phyloP scores from a whole-genome alignment of 345 rosid genomes.

The Bruguiera parviflora region DNA sequence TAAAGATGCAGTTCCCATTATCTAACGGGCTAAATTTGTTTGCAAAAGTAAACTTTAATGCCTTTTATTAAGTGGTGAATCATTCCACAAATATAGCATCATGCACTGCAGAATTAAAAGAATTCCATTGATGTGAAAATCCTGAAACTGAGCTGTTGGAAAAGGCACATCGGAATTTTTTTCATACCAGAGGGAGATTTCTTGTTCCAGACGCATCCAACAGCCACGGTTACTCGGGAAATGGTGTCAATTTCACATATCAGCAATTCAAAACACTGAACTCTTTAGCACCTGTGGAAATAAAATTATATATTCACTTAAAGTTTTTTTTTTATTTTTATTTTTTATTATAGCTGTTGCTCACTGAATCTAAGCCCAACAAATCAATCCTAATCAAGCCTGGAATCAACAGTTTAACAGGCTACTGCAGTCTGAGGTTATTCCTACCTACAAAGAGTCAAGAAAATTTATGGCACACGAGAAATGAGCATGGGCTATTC shows the following conservation, averaged over 20 bases:
- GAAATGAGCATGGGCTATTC: not conserved
- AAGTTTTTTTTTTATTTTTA: no score
- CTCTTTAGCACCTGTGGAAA: not conserved
- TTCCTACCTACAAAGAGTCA: not conserved
- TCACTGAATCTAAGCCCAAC: no score
- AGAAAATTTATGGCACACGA: no score
- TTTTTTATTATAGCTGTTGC: no score
- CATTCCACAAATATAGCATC: not conserved
- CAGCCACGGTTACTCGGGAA: constrained; percentile 56
- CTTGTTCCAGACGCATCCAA: constrained; percentile 65
- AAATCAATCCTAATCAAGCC: no score
- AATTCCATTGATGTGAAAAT: not conserved
- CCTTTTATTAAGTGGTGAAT: no score
- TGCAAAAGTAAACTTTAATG: not conserved
- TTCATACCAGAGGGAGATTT: constrained; percentile 66
- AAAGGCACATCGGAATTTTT: constrained; percentile 7
- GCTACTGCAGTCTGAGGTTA: not conserved
- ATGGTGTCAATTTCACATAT: constrained; percentile 1
- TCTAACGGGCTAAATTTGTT: not conserved
- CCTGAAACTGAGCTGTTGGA: not conserved
- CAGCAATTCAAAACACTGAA: constrained; percentile 12
- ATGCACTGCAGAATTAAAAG: not conserved
- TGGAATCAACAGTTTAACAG: not conserved
- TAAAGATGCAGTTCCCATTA: not conserved
- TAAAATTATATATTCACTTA: not conserved